phyloP scores from a whole-genome alignment of 129 eudicot species.

The Oenanthe sinensis region DNA sequence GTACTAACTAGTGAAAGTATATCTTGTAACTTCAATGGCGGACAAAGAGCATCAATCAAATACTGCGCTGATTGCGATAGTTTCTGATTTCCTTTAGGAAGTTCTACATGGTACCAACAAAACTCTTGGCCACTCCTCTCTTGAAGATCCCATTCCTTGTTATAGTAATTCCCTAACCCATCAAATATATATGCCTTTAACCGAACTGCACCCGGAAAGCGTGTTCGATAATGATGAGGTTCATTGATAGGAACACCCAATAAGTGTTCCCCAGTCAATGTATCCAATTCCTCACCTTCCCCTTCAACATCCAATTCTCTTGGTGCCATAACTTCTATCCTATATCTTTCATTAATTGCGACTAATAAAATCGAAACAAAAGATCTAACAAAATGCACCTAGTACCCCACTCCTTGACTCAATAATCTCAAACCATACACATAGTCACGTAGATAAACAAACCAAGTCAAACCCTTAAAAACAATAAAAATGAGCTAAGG shows the following conservation, averaged over 20 bases:
- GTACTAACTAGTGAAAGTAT: conserved; percentile 75
- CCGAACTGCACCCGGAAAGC: conserved; percentile 54
- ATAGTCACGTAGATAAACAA: not conserved
- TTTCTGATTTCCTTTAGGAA: conserved; percentile 76
- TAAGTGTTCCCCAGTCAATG: conserved; percentile 23
- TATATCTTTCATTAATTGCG: not conserved
- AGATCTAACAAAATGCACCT: not conserved
- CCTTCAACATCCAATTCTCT: conserved; percentile 1
- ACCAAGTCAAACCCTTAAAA: not conserved
- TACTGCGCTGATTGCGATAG: conserved; percentile 84
- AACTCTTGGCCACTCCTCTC: conserved; percentile 72
- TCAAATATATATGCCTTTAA: conserved; percentile 80
- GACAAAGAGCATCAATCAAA: conserved; percentile 82
- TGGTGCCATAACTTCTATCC: conserved; percentile 10
- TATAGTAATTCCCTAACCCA: conserved; percentile 79
- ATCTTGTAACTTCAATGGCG: conserved; percentile 91
- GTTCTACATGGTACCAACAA: conserved; percentile 98
- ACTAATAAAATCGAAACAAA: not conserved
- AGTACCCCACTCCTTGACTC: not conserved
- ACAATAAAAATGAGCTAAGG: not conserved
- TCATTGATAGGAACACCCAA: conserved; percentile 19
- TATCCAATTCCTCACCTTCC: conserved; percentile 48
- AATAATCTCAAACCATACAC: not conserved
- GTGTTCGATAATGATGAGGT: conserved; percentile 21
- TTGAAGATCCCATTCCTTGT: conserved; percentile 83